phyloP scores from a whole-genome alignment of 148 eudicot genomes.

The Polygonum aviculare region DNA sequence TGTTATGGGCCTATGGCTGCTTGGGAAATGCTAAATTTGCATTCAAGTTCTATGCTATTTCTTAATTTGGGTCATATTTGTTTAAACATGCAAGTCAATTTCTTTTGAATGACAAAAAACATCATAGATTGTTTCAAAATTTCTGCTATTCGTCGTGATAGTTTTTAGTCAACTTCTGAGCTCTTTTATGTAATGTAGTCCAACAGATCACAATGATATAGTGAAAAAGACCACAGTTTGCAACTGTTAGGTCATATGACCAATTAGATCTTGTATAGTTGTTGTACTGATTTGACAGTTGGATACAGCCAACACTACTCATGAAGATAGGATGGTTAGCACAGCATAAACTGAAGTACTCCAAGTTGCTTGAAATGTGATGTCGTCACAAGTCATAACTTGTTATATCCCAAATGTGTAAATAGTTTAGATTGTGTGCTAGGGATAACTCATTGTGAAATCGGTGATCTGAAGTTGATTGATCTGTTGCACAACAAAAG shows the following conservation, averaged over 20 bases:
- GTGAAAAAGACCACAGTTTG: too few relatives aligned
- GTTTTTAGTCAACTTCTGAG: too few relatives aligned
- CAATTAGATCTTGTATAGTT: neutral
- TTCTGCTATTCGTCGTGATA: neutral
- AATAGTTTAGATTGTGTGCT: neutral
- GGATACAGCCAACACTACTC: neutral
- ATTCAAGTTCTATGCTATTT: neutral
- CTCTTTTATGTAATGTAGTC: too few relatives aligned
- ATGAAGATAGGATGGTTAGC: neutral
- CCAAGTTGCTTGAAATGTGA: neutral
- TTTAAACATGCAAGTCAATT: neutral
- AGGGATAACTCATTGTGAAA: neutral
- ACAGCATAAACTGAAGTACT: neutral
- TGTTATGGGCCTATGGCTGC: neutral
- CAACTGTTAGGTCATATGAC: too few relatives aligned
- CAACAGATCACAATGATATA: too few relatives aligned
- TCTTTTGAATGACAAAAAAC: neutral
- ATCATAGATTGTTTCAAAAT: neutral
- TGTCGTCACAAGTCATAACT: neutral
- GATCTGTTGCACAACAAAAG: neutral
- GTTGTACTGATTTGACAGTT: neutral
- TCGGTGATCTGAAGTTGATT: neutral
- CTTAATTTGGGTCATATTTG: neutral
- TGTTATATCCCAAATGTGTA: neutral
- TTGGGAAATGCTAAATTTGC: neutral